phyloP scores from a whole-genome alignment of 148 eudicot species.

The Polygonum maritimum region DNA sequence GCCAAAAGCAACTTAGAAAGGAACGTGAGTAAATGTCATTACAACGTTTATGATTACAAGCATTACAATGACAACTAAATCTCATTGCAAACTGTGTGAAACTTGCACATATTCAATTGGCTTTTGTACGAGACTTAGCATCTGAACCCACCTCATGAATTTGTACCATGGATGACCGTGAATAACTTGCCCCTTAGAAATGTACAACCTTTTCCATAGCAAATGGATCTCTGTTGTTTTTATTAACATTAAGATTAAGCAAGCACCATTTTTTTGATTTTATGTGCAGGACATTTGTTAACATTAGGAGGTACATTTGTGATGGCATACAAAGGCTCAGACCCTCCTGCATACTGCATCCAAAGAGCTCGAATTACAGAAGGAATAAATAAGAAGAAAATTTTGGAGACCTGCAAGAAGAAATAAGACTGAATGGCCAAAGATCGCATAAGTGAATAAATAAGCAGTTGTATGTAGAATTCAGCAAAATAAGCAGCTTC shows the following conservation, averaged over 20 bases:
- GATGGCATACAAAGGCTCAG: not conserved
- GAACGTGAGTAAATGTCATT: not conserved
- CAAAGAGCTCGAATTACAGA: not conserved
- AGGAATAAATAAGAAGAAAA: too few species aligned
- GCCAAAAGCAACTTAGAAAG: not conserved
- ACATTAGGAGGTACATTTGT: not conserved
- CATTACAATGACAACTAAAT: too few species aligned
- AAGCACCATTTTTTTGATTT: not conserved
- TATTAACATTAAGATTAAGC: not conserved
- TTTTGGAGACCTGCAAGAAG: not conserved
- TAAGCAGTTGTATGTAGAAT: not conserved
- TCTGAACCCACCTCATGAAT: not conserved
- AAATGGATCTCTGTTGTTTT: not conserved
- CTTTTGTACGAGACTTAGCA: not conserved
- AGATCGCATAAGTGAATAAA: not conserved
- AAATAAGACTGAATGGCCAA: not conserved
- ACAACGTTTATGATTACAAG: too few species aligned
- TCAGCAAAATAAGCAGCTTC: not conserved
- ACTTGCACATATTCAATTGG: not conserved
- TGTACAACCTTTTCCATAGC: not conserved
- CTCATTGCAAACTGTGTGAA: not conserved
- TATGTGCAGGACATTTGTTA: not conserved
- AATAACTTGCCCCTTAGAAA: not conserved
- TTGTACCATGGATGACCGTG: not conserved
- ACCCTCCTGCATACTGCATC: not conserved